Evolutionary conservation across 2,329 filamentous ascomycete species (phyloP).

Genomic region (Corniculantispora saksenae): DNA sequence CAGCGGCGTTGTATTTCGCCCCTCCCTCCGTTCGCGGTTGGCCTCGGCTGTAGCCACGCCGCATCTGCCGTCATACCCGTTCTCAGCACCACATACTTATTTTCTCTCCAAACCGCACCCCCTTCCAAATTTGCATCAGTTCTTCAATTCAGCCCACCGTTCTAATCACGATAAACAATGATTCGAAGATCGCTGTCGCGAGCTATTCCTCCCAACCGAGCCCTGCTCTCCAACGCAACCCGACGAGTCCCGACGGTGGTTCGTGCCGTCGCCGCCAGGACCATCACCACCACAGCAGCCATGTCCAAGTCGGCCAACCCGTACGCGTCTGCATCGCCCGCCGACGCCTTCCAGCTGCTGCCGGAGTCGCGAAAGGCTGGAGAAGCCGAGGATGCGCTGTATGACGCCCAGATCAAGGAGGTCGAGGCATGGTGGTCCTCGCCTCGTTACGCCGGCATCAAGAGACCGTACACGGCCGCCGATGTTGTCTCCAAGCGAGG

Average conservation of each 20-base stretch:
- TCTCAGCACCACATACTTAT: background rate
- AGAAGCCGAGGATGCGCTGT: conserved; percentile 79
- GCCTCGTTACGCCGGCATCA: conserved; percentile 84
- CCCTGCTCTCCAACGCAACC: conserved; percentile 6
- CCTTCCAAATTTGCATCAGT: background rate
- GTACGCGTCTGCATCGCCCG: conserved; percentile 41
- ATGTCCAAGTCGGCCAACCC: conserved; percentile 36
- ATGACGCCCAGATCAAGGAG: conserved; percentile 78
- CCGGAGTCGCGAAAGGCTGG: conserved; percentile 76
- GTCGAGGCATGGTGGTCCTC: conserved; percentile 90
- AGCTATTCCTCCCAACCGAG: conserved; percentile 13
- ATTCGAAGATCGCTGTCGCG: conserved; percentile 15
- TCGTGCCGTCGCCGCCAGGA: conserved; percentile 26
- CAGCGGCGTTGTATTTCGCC: background rate
- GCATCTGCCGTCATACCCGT: conserved; percentile 17
- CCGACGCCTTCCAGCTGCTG: conserved; percentile 84
- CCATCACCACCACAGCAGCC: conserved; percentile 34
- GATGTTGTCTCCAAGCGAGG: conserved; percentile 94
- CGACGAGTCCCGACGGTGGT: background rate
- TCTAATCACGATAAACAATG: conserved; percentile 9
- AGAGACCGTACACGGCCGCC: conserved; percentile 83
- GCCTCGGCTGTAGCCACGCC: conserved; percentile 7
- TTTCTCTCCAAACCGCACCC: no score
- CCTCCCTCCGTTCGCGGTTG: conserved; percentile 10
- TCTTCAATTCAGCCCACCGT: no score